Base-by-base conservation (phyloP, 179 eudicot genomes). In the Spinacia oleracea region DNA sequence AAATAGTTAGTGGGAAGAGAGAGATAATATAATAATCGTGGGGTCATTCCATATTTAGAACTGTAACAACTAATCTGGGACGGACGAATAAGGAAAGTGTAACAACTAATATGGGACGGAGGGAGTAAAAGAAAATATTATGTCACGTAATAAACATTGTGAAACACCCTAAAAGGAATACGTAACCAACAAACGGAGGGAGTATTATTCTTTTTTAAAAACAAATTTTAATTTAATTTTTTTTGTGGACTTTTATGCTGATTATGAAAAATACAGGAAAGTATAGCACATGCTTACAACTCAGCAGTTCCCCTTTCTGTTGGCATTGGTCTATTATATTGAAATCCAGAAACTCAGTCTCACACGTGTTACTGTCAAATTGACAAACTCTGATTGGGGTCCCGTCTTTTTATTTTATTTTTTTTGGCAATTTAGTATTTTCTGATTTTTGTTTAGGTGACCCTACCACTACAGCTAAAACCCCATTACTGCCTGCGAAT, bases 351-450 rank as follows among this genome's bases (percentile, higher is more conserved):
- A 87, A 70, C 77, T 72, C 81, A 51, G 76, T 71, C 74, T 84
- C 85, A 80, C 86, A 82, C 89, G 84, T 83, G 85, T 81, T 86
- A 81, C 71, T 87, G 87, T 85, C 82, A 79, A 79, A 65, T 79
- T 70, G 71, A 70, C 81, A 80, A 72, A 62, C 45, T 50, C 69
- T 64, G 40, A 27, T 32, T 53, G 75, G 78, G 91, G 86, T 38
- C 86, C 91, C 69, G 23, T 65, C 60, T 40, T 46, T 62, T 51
- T 25, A 6, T 25, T 70, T 40, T 46, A 55, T 51, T 25, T 1
- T 25, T 70, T 72, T 82, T 70, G 9, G 70, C 68, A 70, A 38
- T n/a, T n/a, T n/a, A n/a, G n/a, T n/a, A n/a, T n/a, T n/a, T n/a
- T 70, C 42, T 29, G 15, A 27, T 48, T 48, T 70, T 70, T 71